Percentiles rank a stretch among this genome's conserved stretches.
Evolutionary conservation across 2,329 filamentous ascomycete genomes (phyloP).

Genomic region (Colletotrichum tamarilloi): DNA sequence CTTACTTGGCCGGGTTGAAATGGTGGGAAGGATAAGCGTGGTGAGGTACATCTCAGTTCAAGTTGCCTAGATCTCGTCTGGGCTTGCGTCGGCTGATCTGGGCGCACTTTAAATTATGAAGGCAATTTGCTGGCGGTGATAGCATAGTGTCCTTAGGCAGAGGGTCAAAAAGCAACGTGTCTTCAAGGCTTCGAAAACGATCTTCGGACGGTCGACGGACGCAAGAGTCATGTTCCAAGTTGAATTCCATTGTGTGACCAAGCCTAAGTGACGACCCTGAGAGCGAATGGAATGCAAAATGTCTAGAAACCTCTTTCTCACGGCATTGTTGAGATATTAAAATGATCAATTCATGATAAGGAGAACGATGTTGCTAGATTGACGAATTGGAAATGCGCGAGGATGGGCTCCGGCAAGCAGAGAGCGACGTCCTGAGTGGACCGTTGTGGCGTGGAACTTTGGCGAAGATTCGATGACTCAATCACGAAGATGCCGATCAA

Average conservation of each 20-base stretch:
- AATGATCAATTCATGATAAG: background rate
- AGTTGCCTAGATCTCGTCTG: background rate
- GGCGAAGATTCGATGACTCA: slow-evolving; percentile 19
- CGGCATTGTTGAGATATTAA: background rate
- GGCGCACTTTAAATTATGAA: background rate
- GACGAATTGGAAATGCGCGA: background rate
- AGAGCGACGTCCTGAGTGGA: background rate
- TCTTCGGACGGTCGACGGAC: background rate
- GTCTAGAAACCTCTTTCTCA: background rate
- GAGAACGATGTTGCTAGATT: background rate
- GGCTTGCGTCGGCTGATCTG: background rate
- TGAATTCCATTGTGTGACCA: background rate
- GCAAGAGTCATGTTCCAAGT: background rate
- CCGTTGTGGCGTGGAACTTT: background rate
- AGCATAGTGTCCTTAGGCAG: background rate
- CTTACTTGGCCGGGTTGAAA: background rate
- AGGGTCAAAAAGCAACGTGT: background rate
- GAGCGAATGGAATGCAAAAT: background rate
- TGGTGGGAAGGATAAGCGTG: background rate
- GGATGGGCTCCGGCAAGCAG: background rate
- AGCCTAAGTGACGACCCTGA: background rate
- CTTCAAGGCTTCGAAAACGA: background rate
- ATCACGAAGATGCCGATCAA: background rate
- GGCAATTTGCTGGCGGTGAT: background rate
- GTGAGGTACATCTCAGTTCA: background rate